Base-by-base conservation (phyloP, 2,329 filamentous ascomycete species). In the Aspergillus cejpii region DNA sequence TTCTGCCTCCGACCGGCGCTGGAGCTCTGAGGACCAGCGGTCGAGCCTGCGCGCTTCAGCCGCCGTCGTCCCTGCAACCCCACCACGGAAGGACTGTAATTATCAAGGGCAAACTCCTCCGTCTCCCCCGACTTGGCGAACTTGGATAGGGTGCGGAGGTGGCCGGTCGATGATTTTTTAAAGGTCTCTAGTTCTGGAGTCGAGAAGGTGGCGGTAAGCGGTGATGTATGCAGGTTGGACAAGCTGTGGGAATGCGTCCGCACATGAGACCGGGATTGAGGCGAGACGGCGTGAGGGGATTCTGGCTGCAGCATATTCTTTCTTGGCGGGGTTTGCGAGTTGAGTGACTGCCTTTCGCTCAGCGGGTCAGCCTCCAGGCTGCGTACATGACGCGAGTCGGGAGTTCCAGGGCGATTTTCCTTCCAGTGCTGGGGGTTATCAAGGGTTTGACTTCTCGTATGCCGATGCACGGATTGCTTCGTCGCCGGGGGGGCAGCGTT, bases 131-230 rank as follows among this genome's bases (percentile, higher is more conserved):
- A 81, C 57, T 91, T 80, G 1, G 88, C 87, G 53, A 94, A 79
- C 57, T 83, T 85, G 5, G 91, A 95, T 28, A 97, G 74, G 0
- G 88, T 90, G 34, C 90, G 83, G 17, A 98, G 77, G 65, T 98
- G 87, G 46, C 85, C 84, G 1, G 92, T 97, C 0, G 91, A 86
- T 0, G 92, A 97, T 56, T 87, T 87, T 46, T 91, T 85, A 14
- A 98, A 75, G 26, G 80, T 83, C 63, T 89, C 80, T 8, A 97
- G 74, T 52, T 96, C 89, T 2, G 87, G 83, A 0, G 79, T 74
- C 6, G 74, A 77, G 12, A 89, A 66, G 3, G 76, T 71, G 10
- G 74, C 62, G 1, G 64, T 62, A 23, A 69, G 51, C 6, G 49
- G 45, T 17, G 61, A 59, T 24, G 62, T 57, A 33, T 58, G 61